Base-by-base conservation (phyloP, 116 monocot species). In the Trichopus zeylanicus region DNA sequence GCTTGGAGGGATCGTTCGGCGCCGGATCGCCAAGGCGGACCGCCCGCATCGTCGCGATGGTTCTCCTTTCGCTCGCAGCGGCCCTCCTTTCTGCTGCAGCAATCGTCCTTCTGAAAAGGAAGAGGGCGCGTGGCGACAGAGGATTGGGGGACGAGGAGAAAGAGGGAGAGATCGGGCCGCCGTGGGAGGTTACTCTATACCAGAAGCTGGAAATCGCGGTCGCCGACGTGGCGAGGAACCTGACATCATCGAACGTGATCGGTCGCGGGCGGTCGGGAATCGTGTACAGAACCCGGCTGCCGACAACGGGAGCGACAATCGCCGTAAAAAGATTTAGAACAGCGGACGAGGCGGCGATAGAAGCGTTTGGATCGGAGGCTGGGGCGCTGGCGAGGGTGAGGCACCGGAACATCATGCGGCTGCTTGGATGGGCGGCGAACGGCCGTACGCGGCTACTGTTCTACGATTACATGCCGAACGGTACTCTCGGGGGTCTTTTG, bases 141-240 rank as follows among this genome's bases (percentile, higher is more conserved):
- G 56, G 30, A 29, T 59, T 47, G 46, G 49, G 11, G 2, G 79
- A 77, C 24, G 75, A 60, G 35, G 77, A 68, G 64, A 73, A 77
- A 35, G 92, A 78, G 31, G 73, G 70, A 29, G 91, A 87, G 26
- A 62, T 84, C 62, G 70, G 73, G 4, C 71, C 75, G 20, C 84
- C 81, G 9, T 89, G 93, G 89, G 88, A 93, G 61, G 74, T 88
- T 31, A 93, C 82, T 0, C 73, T 85, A 39, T 88, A 82, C 80
- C 93, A 88, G 67, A 88, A 93, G 65, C 32, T 81, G 15, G 88
- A 84, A 29, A 70, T 93, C 21, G 23, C 35, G 3, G 66, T 88
- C 2, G 57, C 42, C 13, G 84, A 84, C 27, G 74, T 93, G 46
- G 72, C 67, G 15, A 62, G 67, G 51, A 57, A 27, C 26, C 56